A percentile compares a stretch with the other conserved stretches of the same genome.
Conservation (phyloP, 139 green algal species). For the Cymbomonas tetramitiformis region DNA sequence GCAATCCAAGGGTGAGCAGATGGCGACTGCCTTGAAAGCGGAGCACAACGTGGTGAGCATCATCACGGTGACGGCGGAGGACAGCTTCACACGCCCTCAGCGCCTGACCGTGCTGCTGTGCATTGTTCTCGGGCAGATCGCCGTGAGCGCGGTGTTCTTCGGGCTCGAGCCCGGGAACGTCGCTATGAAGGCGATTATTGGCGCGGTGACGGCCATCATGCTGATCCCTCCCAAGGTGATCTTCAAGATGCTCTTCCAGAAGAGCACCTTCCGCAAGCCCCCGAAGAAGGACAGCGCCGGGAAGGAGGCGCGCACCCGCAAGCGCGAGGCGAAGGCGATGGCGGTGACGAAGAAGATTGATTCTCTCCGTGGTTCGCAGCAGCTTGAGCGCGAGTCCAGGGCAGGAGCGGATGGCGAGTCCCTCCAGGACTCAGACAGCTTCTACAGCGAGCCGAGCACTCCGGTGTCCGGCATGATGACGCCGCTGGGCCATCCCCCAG, state of each 20-base stretch:
- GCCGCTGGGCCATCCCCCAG: neutral
- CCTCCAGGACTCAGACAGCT: neutral
- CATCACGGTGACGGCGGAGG: constrained; percentile 7
- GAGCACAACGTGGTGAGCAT: constrained; percentile 11
- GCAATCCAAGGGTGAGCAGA: neutral
- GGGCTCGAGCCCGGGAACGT: constrained; percentile 23
- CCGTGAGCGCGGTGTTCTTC: constrained; percentile 22
- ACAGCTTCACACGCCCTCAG: constrained; percentile 23
- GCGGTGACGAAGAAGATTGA: too few relatives aligned
- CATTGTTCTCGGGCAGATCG: constrained; percentile 19
- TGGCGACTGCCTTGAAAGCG: neutral
- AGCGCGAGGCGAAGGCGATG: neutral
- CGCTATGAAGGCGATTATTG: constrained; percentile 21
- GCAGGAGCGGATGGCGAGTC: neutral
- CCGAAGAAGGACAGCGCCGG: neutral
- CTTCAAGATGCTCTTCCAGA: constrained; percentile 23
- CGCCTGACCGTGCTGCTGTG: constrained; percentile 17
- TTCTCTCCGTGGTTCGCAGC: too few relatives aligned
- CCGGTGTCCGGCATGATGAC: neutral
- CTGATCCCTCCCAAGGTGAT: constrained; percentile 10
- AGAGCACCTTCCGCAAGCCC: constrained; percentile 9
- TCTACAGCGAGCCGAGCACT: neutral
- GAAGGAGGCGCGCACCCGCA: neutral
- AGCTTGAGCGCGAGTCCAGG: neutral
- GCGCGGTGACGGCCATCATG: constrained; percentile 11